Conservation (phyloP, 2,329 filamentous ascomycete genomes). For the Aspergillus niger region DNA sequence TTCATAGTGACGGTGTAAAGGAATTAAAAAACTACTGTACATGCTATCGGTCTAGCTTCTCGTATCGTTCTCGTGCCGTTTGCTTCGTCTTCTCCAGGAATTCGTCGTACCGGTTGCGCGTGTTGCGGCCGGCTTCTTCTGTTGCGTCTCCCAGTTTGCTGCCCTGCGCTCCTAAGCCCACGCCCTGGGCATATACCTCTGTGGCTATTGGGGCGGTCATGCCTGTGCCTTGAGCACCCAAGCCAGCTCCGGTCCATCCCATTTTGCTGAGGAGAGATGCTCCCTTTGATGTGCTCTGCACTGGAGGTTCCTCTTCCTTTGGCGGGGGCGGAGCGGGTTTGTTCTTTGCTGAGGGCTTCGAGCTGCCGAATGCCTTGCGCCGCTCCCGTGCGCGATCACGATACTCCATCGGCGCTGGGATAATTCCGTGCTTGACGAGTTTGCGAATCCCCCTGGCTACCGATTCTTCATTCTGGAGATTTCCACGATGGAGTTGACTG, state of each 20-base stretch:
- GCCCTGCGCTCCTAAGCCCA: constrained; percentile 53
- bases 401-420: constrained; percentile 44
- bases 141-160: constrained; percentile 52
- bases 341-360: constrained; percentile 25
- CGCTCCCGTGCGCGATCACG: constrained; percentile 51
- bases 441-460: constrained; percentile 45
- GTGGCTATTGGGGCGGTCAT: constrained; percentile 51
- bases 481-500: constrained; percentile 59
- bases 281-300: constrained; percentile 48
- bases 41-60: constrained; percentile 37
- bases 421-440: constrained; percentile 45
- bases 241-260: constrained; percentile 53
- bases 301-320: constrained; percentile 34
- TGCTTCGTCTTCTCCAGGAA: constrained; percentile 52
- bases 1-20: too few relatives aligned
- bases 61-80: constrained; percentile 50
- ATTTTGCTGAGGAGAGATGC: constrained; percentile 54
- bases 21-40: too few relatives aligned
- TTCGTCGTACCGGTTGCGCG: constrained; percentile 49
- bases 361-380: constrained; percentile 46
- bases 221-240: constrained; percentile 52
- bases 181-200: constrained; percentile 53
- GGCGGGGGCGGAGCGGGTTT: constrained; percentile 26
- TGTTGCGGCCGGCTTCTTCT: constrained; percentile 52
- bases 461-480: constrained; percentile 54